These are phyloP conservation scores for Discostella stelligera DNA, from an alignment of 352 stramenopile species.

Conservation along the genomic window DNA sequence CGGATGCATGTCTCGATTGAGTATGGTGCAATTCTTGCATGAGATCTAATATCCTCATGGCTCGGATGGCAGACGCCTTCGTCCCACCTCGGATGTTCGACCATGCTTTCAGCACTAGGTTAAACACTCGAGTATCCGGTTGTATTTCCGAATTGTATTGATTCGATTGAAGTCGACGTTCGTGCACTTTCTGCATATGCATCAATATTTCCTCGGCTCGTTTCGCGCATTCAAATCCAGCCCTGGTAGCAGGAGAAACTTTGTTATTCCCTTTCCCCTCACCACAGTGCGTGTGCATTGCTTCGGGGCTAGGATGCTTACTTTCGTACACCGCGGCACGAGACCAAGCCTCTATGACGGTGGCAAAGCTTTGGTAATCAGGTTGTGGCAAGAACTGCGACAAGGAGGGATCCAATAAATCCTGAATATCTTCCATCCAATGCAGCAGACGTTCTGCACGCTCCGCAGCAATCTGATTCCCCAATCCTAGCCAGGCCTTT, in stretches of 20 bases:
- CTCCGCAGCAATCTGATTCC: slow-evolving; percentile 27
- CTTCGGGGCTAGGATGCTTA: background rate
- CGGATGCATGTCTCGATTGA: slow-evolving; percentile 32
- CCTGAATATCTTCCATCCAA: slow-evolving; percentile 43
- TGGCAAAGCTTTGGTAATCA: slow-evolving; percentile 42
- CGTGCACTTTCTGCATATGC: slow-evolving; percentile 44
- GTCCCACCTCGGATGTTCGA: slow-evolving; percentile 33
- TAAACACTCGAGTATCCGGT: slow-evolving; percentile 42
- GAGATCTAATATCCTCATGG: slow-evolving; percentile 41
- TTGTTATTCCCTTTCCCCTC: background rate
- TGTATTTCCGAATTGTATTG: slow-evolving; percentile 39
- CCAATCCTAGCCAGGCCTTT: slow-evolving; percentile 33
- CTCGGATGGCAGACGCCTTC: slow-evolving; percentile 33
- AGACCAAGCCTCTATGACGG: slow-evolving; percentile 42
- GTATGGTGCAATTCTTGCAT: slow-evolving; percentile 52
- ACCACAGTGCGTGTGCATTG: background rate
- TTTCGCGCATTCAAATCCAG: slow-evolving; percentile 41
- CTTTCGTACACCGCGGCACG: slow-evolving; percentile 36
- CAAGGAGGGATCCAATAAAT: slow-evolving; percentile 1
- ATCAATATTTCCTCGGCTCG: slow-evolving; percentile 39
- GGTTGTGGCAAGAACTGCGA: slow-evolving; percentile 22
- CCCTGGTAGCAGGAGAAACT: slow-evolving; percentile 24
- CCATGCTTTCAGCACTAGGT: slow-evolving; percentile 40
- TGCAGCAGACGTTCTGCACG: slow-evolving; percentile 37
- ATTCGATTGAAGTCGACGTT: slow-evolving; percentile 5